These are phyloP conservation scores for Teratosphaeria gauchensis DNA, from an alignment of 2,329 filamentous ascomycete species.

Conservation along the genomic window DNA sequence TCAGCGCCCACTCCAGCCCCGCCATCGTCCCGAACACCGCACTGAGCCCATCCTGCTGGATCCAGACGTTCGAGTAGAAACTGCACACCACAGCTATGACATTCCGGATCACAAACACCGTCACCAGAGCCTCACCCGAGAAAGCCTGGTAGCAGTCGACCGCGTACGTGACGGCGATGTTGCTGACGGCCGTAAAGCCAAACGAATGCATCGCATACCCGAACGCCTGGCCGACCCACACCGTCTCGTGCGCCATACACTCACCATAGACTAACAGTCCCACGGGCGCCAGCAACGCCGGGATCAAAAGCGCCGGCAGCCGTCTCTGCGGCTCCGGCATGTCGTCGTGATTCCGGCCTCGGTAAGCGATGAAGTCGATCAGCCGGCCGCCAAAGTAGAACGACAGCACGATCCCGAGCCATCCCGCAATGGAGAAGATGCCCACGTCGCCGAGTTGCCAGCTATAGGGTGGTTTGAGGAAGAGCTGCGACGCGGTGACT, in stretches of 20 bases:
- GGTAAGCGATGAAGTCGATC: slow-evolving; percentile 23
- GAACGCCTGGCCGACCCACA: slow-evolving; percentile 15
- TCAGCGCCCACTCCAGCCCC: slow-evolving; percentile 14
- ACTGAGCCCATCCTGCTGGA: slow-evolving; percentile 10
- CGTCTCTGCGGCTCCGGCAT: slow-evolving; percentile 18
- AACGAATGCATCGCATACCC: slow-evolving; percentile 25
- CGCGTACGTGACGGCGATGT: slow-evolving; percentile 21
- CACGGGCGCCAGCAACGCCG: slow-evolving; percentile 19
- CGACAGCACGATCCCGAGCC: slow-evolving; percentile 13
- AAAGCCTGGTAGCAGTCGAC: slow-evolving; percentile 21
- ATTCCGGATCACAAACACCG: slow-evolving; percentile 22
- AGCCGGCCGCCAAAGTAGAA: slow-evolving; percentile 20
- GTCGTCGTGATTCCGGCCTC: slow-evolving; percentile 11
- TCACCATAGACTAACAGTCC: slow-evolving; percentile 26
- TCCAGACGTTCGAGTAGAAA: slow-evolving; percentile 20
- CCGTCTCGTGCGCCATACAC: slow-evolving; percentile 11
- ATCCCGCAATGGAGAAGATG: slow-evolving; percentile 16
- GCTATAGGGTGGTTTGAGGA: slow-evolving; percentile 11
- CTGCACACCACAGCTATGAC: slow-evolving; percentile 19
- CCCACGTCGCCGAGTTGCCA: slow-evolving; percentile 14
- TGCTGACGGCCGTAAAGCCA: slow-evolving; percentile 20
- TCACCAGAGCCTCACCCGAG: slow-evolving; percentile 22
- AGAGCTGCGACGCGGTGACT: slow-evolving; percentile 13
- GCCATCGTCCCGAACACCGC: slow-evolving; percentile 21
- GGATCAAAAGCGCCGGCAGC: slow-evolving; percentile 18